Evolutionary conservation across 2,329 filamentous ascomycete genomes (phyloP).

Genomic region (Verticillium klebahnii): DNA sequence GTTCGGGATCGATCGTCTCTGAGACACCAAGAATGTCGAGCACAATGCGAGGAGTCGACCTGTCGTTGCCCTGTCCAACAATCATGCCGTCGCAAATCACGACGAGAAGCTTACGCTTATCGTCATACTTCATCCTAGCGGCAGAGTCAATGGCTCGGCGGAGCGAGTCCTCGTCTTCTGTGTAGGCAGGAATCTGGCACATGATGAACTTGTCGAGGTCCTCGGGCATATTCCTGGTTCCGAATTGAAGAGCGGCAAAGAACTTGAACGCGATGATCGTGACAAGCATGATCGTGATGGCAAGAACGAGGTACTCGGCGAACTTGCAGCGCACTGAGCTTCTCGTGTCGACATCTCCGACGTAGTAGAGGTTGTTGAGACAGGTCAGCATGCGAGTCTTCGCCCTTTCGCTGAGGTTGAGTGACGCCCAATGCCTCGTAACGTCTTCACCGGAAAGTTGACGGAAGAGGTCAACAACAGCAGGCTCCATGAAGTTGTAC

Average conservation of each 20-base stretch:
- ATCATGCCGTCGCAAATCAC: conserved; percentile 99
- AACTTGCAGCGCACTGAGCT: conserved; percentile 83
- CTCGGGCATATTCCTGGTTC: conserved; percentile 84
- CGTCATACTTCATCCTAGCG: conserved; percentile 92
- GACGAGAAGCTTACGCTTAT: conserved; percentile 93
- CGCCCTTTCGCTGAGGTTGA: conserved; percentile 52
- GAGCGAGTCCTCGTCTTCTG: conserved; percentile 95
- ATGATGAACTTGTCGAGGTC: conserved; percentile 98
- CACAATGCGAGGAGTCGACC: conserved; percentile 91
- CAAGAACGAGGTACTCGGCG: conserved; percentile 82
- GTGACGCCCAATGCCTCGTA: conserved; percentile 73
- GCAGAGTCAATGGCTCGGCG: conserved; percentile 96
- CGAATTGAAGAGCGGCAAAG: conserved; percentile 91
- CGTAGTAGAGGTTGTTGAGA: conserved; percentile 90
- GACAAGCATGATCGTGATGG: conserved; percentile 75
- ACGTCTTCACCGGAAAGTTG: conserved; percentile 73
- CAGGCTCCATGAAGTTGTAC: conserved; percentile 74
- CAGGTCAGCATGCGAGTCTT: conserved; percentile 73
- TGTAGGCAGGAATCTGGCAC: conserved; percentile 95
- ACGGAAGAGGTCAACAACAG: conserved; percentile 73
- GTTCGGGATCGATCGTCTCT: conserved; percentile 89
- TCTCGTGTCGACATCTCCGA: conserved; percentile 87
- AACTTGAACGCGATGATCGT: conserved; percentile 93
- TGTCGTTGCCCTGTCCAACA: conserved; percentile 96
- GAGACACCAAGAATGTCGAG: conserved; percentile 95